Evolutionary conservation across 2,329 filamentous ascomycete genomes (phyloP).

Genomic region (Teratosphaeriaceae sp.): DNA sequence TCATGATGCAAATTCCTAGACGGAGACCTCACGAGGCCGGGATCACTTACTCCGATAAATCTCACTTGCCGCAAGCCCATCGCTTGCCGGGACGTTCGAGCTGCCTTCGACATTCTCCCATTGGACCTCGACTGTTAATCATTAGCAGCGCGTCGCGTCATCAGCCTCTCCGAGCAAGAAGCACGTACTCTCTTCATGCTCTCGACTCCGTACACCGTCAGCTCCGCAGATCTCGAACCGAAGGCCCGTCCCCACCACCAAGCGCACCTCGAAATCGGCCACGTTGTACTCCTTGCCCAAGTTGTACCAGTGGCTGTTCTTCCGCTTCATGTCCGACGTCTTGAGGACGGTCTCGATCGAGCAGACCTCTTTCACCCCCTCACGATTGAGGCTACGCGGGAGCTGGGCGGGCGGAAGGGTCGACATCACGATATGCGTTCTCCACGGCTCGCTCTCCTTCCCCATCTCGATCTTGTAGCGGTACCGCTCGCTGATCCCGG

Average conservation of each 20-base stretch:
- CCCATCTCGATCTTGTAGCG: slow-evolving; percentile 10
- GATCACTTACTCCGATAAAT: too few relatives aligned
- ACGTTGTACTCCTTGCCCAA: slow-evolving; percentile 7
- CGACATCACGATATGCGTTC: slow-evolving; percentile 1
- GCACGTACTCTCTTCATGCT: too few relatives aligned
- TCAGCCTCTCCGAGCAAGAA: too few relatives aligned
- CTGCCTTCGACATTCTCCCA: too few relatives aligned
- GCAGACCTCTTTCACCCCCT: not conserved
- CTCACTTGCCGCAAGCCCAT: too few relatives aligned
- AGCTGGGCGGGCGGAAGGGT: not conserved
- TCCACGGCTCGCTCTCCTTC: slow-evolving; percentile 8
- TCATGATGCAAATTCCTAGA: too few relatives aligned
- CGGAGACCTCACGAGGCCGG: too few relatives aligned
- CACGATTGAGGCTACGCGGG: not conserved
- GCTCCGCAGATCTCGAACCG: slow-evolving; percentile 12
- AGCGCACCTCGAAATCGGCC: slow-evolving; percentile 9
- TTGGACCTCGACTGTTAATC: too few relatives aligned
- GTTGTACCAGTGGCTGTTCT: slow-evolving; percentile 10
- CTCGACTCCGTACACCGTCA: slow-evolving; percentile 5
- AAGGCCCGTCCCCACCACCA: slow-evolving; percentile 8
- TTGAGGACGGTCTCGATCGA: slow-evolving; percentile 9
- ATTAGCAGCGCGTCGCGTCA: too few relatives aligned
- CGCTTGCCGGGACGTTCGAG: too few relatives aligned
- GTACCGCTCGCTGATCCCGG: slow-evolving; percentile 8
- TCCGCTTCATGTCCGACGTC: slow-evolving; percentile 11